Percentiles rank a stretch among this genome's conserved stretches.
Conservation (phyloP, 768 basidiomycete species). For the Lepiota brunneoincarnata region DNA sequence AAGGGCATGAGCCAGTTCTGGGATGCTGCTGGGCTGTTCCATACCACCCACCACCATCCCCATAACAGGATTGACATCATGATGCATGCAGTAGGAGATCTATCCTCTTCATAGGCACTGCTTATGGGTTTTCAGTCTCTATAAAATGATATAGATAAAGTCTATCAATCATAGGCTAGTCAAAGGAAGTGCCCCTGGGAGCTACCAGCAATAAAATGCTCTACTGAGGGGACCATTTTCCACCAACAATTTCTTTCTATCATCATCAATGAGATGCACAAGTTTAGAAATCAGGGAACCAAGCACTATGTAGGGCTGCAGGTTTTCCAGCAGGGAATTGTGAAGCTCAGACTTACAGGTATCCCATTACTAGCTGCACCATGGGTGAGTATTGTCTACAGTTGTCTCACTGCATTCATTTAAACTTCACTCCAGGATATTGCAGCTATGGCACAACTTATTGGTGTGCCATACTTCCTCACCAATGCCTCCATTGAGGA, state of each 20-base stretch:
- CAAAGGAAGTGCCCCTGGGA: background rate
- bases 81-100: conserved; percentile 19
- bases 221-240: conserved; percentile 12
- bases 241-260: conserved; percentile 15
- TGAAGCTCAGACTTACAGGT: conserved; percentile 18
- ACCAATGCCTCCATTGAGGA: conserved; percentile 4
- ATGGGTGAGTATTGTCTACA: conserved; percentile 14
- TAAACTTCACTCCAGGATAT: conserved; percentile 5
- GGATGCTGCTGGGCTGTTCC: conserved; percentile 12
- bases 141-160: background rate
- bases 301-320: conserved; percentile 14
- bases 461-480: conserved; percentile 9
- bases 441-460: conserved; percentile 2
- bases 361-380: conserved; percentile 23
- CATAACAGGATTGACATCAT: conserved; percentile 19
- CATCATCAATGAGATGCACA: conserved; percentile 23
- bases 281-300: conserved; percentile 17
- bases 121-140: background rate
- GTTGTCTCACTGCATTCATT: background rate
- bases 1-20: conserved; percentile 16
- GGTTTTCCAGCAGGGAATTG: conserved; percentile 10
- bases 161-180: too few species aligned
- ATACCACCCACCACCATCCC: conserved; percentile 5
- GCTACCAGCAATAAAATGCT: background rate
- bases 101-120: background rate